phyloP scores from a whole-genome alignment of 768 basidiomycete species.

The Xerocomellus amylosporus region DNA sequence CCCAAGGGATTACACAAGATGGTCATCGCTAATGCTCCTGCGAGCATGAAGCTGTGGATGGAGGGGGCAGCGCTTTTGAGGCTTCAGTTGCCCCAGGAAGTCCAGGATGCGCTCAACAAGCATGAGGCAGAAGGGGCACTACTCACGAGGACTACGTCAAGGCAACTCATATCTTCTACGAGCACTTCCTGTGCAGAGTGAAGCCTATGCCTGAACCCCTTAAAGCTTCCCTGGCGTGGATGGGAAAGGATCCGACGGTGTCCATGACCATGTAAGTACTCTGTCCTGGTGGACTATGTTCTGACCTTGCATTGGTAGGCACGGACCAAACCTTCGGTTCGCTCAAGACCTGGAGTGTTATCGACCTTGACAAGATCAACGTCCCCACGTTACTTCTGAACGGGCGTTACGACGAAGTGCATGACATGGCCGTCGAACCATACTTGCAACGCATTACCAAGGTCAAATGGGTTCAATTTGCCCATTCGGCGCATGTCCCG shows the following conservation, averaged over 20 bases:
- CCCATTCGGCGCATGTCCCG: conserved; percentile 35
- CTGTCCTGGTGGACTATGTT: not conserved
- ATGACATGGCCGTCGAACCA: conserved; percentile 33
- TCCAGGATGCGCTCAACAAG: conserved; percentile 39
- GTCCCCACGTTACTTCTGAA: conserved; percentile 37
- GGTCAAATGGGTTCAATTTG: conserved; percentile 38
- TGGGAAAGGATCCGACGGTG: conserved; percentile 47
- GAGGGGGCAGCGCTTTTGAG: conserved; percentile 32
- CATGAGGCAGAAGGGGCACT: conserved; percentile 45
- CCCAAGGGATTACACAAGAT: conserved; percentile 47
- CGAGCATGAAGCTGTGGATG: conserved; percentile 45
- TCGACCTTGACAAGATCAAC: conserved; percentile 33
- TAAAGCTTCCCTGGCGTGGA: conserved; percentile 27
- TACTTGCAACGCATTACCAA: conserved; percentile 33
- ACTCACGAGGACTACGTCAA: conserved; percentile 44
- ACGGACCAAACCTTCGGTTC: conserved; percentile 38
- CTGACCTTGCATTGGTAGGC: conserved; percentile 26
- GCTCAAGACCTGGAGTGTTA: conserved; percentile 36
- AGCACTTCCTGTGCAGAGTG: conserved; percentile 41
- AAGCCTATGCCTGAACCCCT: conserved; percentile 46
- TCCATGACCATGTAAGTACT: conserved; percentile 44
- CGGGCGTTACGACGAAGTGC: conserved; percentile 37
- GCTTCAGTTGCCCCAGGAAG: conserved; percentile 38
- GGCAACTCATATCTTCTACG: conserved; percentile 42
- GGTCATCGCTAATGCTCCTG: conserved; percentile 44